Percentiles rank a stretch among this genome's conserved stretches.
phyloP scores from a whole-genome alignment of 106 monocot species.

The Apostasia ramifera region DNA sequence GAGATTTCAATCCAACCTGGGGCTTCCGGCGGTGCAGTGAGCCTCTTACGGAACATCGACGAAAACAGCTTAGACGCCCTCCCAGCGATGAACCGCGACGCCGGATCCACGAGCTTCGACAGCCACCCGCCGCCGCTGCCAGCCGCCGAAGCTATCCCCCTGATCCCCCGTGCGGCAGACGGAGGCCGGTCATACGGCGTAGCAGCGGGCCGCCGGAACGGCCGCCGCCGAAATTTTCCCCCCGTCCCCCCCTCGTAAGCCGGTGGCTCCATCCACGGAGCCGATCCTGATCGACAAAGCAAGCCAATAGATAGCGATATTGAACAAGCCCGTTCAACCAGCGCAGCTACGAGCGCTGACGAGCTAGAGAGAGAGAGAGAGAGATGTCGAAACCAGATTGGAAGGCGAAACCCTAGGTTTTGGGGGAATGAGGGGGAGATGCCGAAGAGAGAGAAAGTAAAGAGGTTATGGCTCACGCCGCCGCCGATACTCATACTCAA shows the following conservation, averaged over 20 bases:
- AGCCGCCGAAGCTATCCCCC: neutral
- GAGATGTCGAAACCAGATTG: too few species aligned
- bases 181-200: constrained; percentile 59
- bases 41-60: constrained; percentile 52
- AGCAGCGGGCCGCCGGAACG: constrained; percentile 17
- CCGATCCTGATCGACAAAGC: neutral
- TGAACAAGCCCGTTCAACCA: too few species aligned
- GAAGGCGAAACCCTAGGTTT: too few species aligned
- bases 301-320: too few species aligned
- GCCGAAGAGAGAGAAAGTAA: too few species aligned
- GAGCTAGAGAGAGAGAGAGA: too few species aligned
- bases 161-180: constrained; percentile 8
- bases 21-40: constrained; percentile 16
- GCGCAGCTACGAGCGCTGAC: too few species aligned
- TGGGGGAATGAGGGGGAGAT: too few species aligned
- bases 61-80: constrained; percentile 60
- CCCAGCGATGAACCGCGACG: constrained; percentile 47
- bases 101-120: constrained; percentile 74
- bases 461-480: too few species aligned
- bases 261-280: constrained; percentile 19
- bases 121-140: constrained; percentile 44
- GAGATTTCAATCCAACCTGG: neutral
- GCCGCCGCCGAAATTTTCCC: constrained; percentile 51
- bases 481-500: too few species aligned
- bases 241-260: constrained; percentile 43